phyloP scores from a whole-genome alignment of 257 asterid species.

The Marsdenia floribunda region DNA sequence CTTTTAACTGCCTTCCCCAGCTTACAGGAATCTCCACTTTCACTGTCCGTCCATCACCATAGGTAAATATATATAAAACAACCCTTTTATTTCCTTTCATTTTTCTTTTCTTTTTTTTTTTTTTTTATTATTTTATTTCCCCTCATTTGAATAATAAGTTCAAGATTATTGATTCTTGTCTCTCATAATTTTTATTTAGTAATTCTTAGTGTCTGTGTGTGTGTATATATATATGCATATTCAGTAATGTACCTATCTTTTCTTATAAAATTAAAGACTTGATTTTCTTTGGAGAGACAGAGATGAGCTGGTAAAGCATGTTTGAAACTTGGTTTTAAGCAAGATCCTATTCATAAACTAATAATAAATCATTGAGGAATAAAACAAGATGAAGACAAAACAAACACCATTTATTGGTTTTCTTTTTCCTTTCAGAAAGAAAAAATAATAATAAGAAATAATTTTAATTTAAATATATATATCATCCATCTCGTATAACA shows the following conservation, averaged over 20 bases:
- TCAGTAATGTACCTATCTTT: not conserved
- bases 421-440: not conserved
- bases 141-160: not conserved
- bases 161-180: constrained; percentile 3
- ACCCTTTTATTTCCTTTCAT: too few species aligned
- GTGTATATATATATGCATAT: not conserved
- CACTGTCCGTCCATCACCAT: not conserved
- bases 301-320: constrained; percentile 82
- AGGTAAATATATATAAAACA: too few species aligned
- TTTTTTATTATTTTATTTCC: too few species aligned
- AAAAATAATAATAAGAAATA: too few species aligned
- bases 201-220: not conserved
- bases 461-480: constrained; percentile 4
- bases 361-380: constrained; percentile 37
- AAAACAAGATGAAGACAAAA: constrained; percentile 72
- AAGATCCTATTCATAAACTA: constrained; percentile 41
- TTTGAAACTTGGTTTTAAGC: constrained; percentile 48
- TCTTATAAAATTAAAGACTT: not conserved
- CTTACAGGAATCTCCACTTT: too few species aligned
- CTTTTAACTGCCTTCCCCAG: not conserved
- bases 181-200: not conserved
- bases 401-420: constrained; percentile 10
- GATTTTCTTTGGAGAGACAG: constrained; percentile 12
- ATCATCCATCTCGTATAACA: constrained; percentile 14
- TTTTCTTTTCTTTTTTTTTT: too few species aligned